Evolutionary conservation across 768 basidiomycete species (phyloP).

Genomic region (Boletellus ananas): DNA sequence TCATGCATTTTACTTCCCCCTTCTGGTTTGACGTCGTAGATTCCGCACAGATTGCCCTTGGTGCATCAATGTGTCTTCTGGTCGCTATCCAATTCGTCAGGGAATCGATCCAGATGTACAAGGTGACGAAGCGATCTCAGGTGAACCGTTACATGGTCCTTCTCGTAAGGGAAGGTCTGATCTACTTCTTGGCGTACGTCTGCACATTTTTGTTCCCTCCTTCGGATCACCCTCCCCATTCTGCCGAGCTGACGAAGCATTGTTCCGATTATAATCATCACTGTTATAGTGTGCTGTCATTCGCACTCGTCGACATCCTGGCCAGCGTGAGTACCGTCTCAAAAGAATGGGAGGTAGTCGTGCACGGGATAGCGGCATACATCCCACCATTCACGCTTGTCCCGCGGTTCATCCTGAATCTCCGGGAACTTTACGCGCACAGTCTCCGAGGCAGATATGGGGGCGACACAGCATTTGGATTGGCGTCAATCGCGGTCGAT

Average conservation of each 20-base stretch:
- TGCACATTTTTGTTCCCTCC: too few relatives aligned
- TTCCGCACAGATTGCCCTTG: background rate
- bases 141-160: background rate
- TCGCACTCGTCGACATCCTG: background rate
- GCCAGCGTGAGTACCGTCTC: too few relatives aligned
- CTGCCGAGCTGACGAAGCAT: background rate
- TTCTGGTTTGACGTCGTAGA: too few relatives aligned
- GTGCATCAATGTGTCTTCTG: background rate
- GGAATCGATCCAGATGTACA: background rate
- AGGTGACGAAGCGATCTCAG: background rate
- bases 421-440: background rate
- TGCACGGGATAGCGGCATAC: background rate
- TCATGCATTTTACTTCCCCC: too few relatives aligned
- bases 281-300: background rate
- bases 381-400: background rate
- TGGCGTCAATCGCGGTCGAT: background rate
- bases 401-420: background rate
- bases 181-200: background rate
- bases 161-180: background rate
- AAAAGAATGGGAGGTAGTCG: background rate
- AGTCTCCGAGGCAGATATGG: background rate
- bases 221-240: too few relatives aligned
- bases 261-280: too few relatives aligned
- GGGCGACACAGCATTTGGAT: background rate
- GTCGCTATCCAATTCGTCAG: background rate